Base-by-base conservation (phyloP, 352 stramenopile genomes). In the Pythium aquatile region DNA sequence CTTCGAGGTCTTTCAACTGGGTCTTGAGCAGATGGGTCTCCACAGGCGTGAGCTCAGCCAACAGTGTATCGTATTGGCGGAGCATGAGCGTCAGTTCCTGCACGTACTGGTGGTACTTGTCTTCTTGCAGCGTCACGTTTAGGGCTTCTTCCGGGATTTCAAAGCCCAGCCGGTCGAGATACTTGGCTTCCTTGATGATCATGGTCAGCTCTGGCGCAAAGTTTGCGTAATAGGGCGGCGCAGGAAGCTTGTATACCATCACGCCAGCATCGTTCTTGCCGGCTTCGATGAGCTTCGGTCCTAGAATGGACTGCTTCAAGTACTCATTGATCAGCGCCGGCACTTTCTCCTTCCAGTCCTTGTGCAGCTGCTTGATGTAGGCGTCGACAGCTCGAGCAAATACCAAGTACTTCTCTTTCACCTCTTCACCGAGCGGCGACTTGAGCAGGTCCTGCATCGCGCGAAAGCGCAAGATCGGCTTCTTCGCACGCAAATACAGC, bases 171-270 rank as follows among this genome's bases (percentile, higher is more conserved):
- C 93, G 88, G 68, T 98, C 96, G 1, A 99, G 78, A 58, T 98
- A 98, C 71, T 98, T 98, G 37, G 90, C 90, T 73, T 99, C 96
- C 53, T 96, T 93, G 61, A 99, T 99, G 53, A 99, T 94, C 75
- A 97, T 81, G n/a, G 85, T 82, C 28, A 99, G 73, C 51, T 98
- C 94, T 3, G 80, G 77, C 3, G 90, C 83, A 69, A 98, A 99
- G 58, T 98, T 98, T 0, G 97, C 90, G 52, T 88, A 93, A 68
- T 97, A 98, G 0, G 96, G 94, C 16, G 93, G 90, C 17, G 79
- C 73, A 0, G 94, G 94, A 17, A 98, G 75, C 52, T 93, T 93
- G 63, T 82, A 91, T 0, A 90, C 69, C 73, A 87, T 87, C 10
- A 77, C 76, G 5, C 87, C 87, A 2, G 85, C 88, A 1, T 96